phyloP scores from a whole-genome alignment of 345 rosid genomes.

The Brassica juncea region DNA sequence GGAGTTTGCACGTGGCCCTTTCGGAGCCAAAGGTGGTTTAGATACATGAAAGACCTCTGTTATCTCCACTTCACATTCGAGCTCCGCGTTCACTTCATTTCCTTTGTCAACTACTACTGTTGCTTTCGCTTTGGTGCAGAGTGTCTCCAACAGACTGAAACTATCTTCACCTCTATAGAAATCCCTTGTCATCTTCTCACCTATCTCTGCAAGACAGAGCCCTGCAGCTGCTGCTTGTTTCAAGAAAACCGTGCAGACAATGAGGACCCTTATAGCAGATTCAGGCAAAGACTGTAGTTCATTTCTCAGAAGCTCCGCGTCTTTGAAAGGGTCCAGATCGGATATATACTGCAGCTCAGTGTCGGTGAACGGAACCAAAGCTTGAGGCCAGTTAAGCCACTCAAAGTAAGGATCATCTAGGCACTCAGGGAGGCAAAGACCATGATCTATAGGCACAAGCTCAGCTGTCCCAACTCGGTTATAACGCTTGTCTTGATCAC shows the following conservation, averaged over 20 bases:
- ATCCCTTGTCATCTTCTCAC: conserved; percentile 74
- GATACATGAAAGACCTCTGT: conserved; percentile 26
- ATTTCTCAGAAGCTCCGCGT: conserved; percentile 60
- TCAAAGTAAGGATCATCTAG: conserved; percentile 89
- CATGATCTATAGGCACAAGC: conserved; percentile 92
- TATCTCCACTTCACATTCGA: conserved; percentile 32
- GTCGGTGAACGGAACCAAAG: conserved; percentile 70
- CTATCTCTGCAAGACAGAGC: conserved; percentile 76
- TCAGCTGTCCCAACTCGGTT: conserved; percentile 50
- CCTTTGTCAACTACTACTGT: conserved; percentile 25
- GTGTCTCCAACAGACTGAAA: conserved; percentile 58
- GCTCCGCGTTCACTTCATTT: conserved; percentile 31
- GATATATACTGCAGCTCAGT: conserved; percentile 61
- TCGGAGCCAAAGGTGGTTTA: conserved; percentile 47
- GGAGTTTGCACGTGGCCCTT: conserved; percentile 38
- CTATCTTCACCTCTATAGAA: conserved; percentile 53
- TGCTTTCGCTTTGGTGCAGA: conserved; percentile 65
- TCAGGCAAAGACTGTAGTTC: conserved; percentile 62
- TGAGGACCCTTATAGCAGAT: conserved; percentile 63
- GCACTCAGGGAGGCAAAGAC: conserved; percentile 82
- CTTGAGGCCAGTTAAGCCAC: conserved; percentile 94
- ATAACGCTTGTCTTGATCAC: conserved; percentile 29
- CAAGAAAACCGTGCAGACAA: conserved; percentile 70
- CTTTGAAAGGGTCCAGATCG: conserved; percentile 68
- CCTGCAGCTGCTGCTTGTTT: conserved; percentile 66